phyloP scores from a whole-genome alignment of 352 stramenopile genomes.

The Phytophthora europaea region DNA sequence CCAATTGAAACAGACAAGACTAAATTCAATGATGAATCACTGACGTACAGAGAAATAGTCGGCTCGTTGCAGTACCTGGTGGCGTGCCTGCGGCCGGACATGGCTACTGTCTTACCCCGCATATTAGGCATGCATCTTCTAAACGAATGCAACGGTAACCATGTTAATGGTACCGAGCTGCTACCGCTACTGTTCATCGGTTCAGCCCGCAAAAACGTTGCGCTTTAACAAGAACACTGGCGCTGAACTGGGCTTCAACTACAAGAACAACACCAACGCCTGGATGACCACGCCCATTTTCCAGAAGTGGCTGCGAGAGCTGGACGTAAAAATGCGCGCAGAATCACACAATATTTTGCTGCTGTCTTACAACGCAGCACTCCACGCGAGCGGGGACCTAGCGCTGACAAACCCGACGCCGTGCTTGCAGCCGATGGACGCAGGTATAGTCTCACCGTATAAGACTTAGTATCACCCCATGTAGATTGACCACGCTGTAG shows the following conservation, averaged over 20 bases:
- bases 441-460: neutral
- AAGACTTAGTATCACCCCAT: neutral
- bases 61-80: no score
- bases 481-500: neutral
- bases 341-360: neutral
- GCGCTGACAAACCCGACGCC: neutral
- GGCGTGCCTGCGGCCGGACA: no score
- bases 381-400: neutral
- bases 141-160: no score
- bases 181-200: neutral
- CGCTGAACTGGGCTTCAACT: no score
- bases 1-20: no score
- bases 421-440: neutral
- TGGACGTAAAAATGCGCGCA: neutral
- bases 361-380: neutral
- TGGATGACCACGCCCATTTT: no score
- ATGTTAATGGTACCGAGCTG: neutral
- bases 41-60: no score
- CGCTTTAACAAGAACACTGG: neutral
- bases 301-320: no score
- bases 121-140: no score
- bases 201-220: neutral
- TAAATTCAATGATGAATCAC: no score
- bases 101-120: no score
- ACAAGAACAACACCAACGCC: no score